Percentiles rank a stretch among this genome's conserved stretches.
These are phyloP conservation scores for Pseudogymnoascus sp. DNA, from an alignment of 2,329 filamentous ascomycete species.

Conservation along the genomic window DNA sequence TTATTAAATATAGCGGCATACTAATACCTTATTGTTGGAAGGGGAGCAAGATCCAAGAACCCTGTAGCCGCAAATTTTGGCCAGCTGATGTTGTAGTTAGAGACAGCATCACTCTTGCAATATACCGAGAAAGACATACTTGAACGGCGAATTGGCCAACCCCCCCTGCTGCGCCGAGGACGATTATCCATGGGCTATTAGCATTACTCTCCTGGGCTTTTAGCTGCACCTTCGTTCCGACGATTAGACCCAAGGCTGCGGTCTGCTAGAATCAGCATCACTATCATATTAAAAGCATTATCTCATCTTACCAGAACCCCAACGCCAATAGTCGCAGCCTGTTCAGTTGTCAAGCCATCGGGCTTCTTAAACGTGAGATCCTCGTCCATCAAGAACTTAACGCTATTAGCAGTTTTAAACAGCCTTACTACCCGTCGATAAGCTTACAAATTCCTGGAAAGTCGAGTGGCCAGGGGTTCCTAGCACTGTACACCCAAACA, in stretches of 20 bases:
- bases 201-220: slow-evolving; percentile 8
- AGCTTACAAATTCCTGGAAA: slow-evolving; percentile 30
- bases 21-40: slow-evolving; percentile 17
- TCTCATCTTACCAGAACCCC: slow-evolving; percentile 26
- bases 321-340: slow-evolving; percentile 31
- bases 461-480: slow-evolving; percentile 29
- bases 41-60: slow-evolving; percentile 32
- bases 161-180: slow-evolving; percentile 30
- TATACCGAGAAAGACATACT: slow-evolving; percentile 9
- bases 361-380: slow-evolving; percentile 28
- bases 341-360: slow-evolving; percentile 23
- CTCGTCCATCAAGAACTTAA: slow-evolving; percentile 31
- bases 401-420: background rate
- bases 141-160: slow-evolving; percentile 32
- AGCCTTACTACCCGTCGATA: background rate
- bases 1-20: too few species aligned
- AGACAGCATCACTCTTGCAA: background rate
- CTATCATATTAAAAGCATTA: background rate
- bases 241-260: slow-evolving; percentile 28
- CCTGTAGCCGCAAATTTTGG: slow-evolving; percentile 30
- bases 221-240: slow-evolving; percentile 23
- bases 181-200: slow-evolving; percentile 31
- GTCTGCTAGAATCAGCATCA: slow-evolving; percentile 24
- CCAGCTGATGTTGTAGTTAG: slow-evolving; percentile 23
- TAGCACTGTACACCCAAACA: slow-evolving; percentile 31